These are phyloP conservation scores for Phytopythium chamaehyphon DNA, from an alignment of 352 stramenopile species.

Conservation along the genomic window DNA sequence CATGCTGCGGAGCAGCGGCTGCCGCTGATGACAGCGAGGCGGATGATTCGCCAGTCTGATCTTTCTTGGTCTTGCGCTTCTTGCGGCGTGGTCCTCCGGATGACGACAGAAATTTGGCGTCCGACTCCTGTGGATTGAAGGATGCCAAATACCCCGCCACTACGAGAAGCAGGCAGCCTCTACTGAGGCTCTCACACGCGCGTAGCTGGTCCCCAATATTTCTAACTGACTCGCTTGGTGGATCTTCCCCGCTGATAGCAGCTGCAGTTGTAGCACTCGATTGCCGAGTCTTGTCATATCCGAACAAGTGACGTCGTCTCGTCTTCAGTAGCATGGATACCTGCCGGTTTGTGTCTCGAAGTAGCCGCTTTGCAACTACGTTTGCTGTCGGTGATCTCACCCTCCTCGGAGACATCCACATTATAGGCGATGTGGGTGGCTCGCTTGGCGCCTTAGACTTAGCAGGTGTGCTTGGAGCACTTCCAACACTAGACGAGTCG, in stretches of 20 bases:
- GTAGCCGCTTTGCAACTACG: conserved; percentile 25
- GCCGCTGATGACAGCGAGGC: conserved; percentile 23
- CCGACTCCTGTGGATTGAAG: conserved; percentile 76
- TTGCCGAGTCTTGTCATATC: conserved; percentile 45
- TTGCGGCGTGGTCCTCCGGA: conserved; percentile 44
- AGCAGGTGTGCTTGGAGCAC: no score
- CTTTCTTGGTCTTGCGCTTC: conserved; percentile 34
- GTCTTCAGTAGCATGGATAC: conserved; percentile 42
- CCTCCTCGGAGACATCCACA: conserved; percentile 13
- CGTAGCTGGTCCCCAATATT: conserved; percentile 45
- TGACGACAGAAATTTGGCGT: conserved; percentile 69
- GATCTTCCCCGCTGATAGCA: conserved; percentile 14
- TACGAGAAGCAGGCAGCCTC: conserved; percentile 66
- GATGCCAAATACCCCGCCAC: conserved; percentile 70
- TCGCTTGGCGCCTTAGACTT: no score
- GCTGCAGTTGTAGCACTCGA: conserved; percentile 14
- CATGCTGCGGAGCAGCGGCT: conserved; percentile 26
- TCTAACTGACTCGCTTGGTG: no score
- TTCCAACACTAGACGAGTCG: no score
- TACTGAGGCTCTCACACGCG: conserved; percentile 55
- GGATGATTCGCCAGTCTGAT: conserved; percentile 8
- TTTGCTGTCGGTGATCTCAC: conserved; percentile 7
- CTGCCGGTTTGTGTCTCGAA: conserved; percentile 27
- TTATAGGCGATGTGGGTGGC: no score
- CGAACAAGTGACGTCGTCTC: conserved; percentile 56